Conservation (phyloP, 306 rosid species). For the Vigna reflexopilosa region DNA sequence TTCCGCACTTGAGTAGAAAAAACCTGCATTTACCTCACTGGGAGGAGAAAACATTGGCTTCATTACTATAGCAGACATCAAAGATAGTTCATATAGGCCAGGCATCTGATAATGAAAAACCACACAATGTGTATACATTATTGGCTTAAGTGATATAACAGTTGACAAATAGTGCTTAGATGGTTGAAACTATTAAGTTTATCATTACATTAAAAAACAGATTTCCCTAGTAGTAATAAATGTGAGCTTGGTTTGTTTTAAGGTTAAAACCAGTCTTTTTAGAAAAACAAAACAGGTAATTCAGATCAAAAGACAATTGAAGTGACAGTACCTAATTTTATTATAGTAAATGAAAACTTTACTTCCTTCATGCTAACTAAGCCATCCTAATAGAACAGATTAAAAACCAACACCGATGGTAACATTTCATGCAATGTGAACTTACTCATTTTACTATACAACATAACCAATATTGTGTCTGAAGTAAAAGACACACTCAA, state of each 20-base stretch:
- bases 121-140: not conserved
- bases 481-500: slow-evolving; percentile 14
- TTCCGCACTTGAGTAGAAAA: slow-evolving; percentile 98
- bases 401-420: not conserved
- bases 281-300: slow-evolving; percentile 2
- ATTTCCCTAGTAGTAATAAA: not conserved
- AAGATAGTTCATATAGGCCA: slow-evolving; percentile 9
- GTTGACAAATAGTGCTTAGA: not conserved
- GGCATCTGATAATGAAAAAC: not conserved
- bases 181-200: slow-evolving; percentile 5
- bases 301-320: not conserved
- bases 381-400: not conserved
- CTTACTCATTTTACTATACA: not conserved
- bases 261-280: not conserved
- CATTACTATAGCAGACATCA: slow-evolving; percentile 25
- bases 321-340: not conserved
- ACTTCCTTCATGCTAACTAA: not conserved
- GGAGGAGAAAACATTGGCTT: slow-evolving; percentile 41
- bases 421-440: not conserved
- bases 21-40: slow-evolving; percentile 97
- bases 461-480: not conserved
- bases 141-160: not conserved
- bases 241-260: not conserved
- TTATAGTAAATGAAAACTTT: not conserved
- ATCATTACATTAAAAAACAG: not conserved